A percentile compares a stretch with the other conserved stretches of the same genome.
Evolutionary conservation across 352 stramenopile genomes (phyloP).

Genomic region (Phytophthora sp.): DNA sequence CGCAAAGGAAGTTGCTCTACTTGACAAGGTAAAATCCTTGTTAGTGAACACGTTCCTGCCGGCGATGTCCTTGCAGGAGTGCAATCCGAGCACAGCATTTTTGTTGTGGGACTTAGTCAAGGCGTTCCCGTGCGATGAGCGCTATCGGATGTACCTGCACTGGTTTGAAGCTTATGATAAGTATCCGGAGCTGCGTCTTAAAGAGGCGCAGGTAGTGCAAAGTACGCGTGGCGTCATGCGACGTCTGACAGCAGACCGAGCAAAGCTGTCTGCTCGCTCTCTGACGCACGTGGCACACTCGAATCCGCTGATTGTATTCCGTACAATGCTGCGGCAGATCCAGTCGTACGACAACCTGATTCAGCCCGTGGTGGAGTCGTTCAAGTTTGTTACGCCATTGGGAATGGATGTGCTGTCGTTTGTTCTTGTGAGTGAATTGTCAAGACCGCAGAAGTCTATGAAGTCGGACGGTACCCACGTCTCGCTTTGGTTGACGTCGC

Average conservation of each 20-base stretch:
- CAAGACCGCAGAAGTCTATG: slow-evolving; percentile 85
- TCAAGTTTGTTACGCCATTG: slow-evolving; percentile 94
- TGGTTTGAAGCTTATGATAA: slow-evolving; percentile 74
- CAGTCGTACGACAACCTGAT: slow-evolving; percentile 98
- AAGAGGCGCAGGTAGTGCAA: slow-evolving; percentile 75
- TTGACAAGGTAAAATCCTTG: slow-evolving; percentile 53
- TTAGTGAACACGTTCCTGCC: slow-evolving; percentile 76
- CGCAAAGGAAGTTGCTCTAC: slow-evolving; percentile 18
- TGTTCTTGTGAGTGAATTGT: slow-evolving; percentile 91
- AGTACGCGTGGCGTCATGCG: slow-evolving; percentile 80
- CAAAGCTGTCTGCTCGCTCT: slow-evolving; percentile 74
- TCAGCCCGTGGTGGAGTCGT: slow-evolving; percentile 95
- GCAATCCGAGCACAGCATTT: slow-evolving; percentile 77
- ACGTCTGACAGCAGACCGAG: slow-evolving; percentile 79
- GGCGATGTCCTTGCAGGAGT: slow-evolving; percentile 73
- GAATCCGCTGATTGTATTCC: slow-evolving; percentile 95
- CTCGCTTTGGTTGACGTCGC: slow-evolving; percentile 93
- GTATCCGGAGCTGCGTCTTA: slow-evolving; percentile 64
- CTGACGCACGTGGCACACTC: slow-evolving; percentile 91
- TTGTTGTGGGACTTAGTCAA: slow-evolving; percentile 88
- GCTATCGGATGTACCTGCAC: slow-evolving; percentile 82
- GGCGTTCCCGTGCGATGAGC: slow-evolving; percentile 72
- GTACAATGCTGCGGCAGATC: slow-evolving; percentile 95
- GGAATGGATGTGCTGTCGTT: slow-evolving; percentile 95
- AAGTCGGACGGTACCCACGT: slow-evolving; percentile 92